Percentiles rank a stretch among this genome's conserved stretches.
Evolutionary conservation across 1,284 basidiomycete genomes (phyloP).

Genomic region (Gymnopus androsaceus): DNA sequence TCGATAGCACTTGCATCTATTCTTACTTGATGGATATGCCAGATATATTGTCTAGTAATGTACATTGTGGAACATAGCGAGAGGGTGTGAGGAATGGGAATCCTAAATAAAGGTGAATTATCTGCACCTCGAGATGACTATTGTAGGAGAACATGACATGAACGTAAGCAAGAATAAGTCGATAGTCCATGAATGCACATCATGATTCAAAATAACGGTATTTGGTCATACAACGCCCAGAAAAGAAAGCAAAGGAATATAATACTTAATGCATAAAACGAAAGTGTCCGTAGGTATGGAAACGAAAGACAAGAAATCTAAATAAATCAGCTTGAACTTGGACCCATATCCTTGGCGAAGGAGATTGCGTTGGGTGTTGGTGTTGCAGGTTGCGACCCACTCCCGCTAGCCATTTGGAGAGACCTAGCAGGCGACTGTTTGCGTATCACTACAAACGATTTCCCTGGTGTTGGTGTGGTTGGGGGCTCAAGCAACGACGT

Average conservation of each 20-base stretch:
- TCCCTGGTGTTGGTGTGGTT: constrained; percentile 33
- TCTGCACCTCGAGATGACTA: background rate
- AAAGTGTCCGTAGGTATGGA: background rate
- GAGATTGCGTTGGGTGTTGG: constrained; percentile 12
- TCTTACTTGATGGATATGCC: too few relatives aligned
- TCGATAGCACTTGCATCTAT: too few relatives aligned
- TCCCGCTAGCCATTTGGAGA: constrained; percentile 1
- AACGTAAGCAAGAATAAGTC: background rate
- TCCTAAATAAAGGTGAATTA: background rate
- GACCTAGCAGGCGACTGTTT: constrained; percentile 44
- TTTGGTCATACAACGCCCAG: background rate
- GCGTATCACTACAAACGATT: constrained; percentile 73
- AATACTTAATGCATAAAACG: background rate
- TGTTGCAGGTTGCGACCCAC: constrained; percentile 1
- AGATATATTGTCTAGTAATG: background rate
- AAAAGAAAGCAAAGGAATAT: background rate
- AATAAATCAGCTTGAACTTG: background rate
- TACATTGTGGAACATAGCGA: background rate
- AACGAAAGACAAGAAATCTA: background rate
- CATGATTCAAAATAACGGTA: background rate
- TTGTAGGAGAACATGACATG: background rate
- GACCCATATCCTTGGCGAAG: constrained; percentile 2
- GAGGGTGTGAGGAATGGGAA: background rate
- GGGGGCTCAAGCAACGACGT: constrained; percentile 25
- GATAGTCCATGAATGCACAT: background rate